Evolutionary conservation across 495 filamentous ascomycete species (phyloP), one percentile per base, ranked within the genome.

Genomic region (Neurospora sp.): DNA sequence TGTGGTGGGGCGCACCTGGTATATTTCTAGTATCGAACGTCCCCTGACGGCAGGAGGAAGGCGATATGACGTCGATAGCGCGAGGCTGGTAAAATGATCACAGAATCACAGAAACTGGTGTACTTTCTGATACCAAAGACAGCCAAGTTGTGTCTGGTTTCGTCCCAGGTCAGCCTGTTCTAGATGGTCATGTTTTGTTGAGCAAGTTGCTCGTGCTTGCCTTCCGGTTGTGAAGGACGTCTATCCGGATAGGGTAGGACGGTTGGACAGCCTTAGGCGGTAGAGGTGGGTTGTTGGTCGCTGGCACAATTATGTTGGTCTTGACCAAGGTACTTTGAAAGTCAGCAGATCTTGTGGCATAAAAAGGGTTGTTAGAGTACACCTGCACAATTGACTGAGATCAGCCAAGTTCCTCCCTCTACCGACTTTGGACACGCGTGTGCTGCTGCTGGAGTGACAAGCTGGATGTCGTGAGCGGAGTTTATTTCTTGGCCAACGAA

Each of bases 401-500:
- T 21, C 43, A 48, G n/a, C n/a, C 43, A 48, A 4, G n/a, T 48
- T 21, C 42, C 19, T 45, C 9, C 43, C 19, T 45, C 42, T 45
- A 45, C 42, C 3, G 8, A n/a, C 17, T n/a, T 45, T 21, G 8
- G 3, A 6, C 9, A 24, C n/a, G n/a, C 9, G n/a, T 48, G 43
- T 24, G 11, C 39, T 28, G 11, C 48, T 59, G 24, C 48, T 31
- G n/a, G 9, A 62, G 24, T 31, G 24, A 62, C 24, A 28, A 8
- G n/a, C 45, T 54, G 19, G 21, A 15, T 28, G 45, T 28, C 21
- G 45, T 13, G 45, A 54, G 45, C 11, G 11, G 21, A 54, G 13
- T 24, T 11, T 73, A 34, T n/a, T 69, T 54, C 42, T 37, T 8
- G 42, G 71, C 70, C 39, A 54, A 45, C 69, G 71, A 75, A 71